Percentiles rank a stretch among this genome's conserved stretches.
Evolutionary conservation across 371 early-diverging fungal species (phyloP).

Genomic region (Fennellomyces sp.): DNA sequence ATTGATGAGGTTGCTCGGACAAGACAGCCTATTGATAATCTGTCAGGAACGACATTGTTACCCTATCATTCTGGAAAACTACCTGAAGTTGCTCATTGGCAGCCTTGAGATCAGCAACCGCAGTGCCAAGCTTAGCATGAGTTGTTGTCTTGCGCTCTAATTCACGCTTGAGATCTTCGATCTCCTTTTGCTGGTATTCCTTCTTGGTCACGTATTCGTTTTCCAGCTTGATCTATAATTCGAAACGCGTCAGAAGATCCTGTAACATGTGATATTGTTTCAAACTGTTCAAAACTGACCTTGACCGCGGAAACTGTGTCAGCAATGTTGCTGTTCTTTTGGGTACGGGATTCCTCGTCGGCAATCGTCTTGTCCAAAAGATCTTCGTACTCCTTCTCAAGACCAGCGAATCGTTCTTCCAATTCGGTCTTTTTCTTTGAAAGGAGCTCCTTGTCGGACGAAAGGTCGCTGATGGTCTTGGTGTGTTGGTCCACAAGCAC

Average conservation of each 20-base stretch:
- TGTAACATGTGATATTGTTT: background rate
- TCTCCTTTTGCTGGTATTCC: conserved; percentile 78
- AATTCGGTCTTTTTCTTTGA: conserved; percentile 69
- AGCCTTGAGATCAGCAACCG: conserved; percentile 62
- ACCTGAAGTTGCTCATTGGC: conserved; percentile 75
- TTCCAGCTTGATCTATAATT: conserved; percentile 75
- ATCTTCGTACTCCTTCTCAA: conserved; percentile 91
- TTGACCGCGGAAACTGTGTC: conserved; percentile 80
- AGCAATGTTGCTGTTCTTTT: conserved; percentile 65
- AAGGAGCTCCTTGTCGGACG: conserved; percentile 62
- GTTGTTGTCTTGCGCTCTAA: conserved; percentile 75
- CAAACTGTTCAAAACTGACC: conserved; percentile 32
- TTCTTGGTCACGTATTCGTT: conserved; percentile 76
- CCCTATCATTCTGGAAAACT: background rate
- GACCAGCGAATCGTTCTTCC: conserved; percentile 70
- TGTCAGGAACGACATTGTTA: background rate
- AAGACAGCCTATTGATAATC: conserved; percentile 20
- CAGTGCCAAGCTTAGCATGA: conserved; percentile 59
- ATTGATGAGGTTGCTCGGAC: conserved; percentile 30
- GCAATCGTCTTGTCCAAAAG: conserved; percentile 90
- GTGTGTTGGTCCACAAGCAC: conserved; percentile 71
- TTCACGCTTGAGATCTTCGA: conserved; percentile 69
- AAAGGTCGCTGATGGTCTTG: conserved; percentile 66
- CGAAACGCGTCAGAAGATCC: background rate
- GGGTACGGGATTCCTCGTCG: conserved; percentile 77